A percentile compares a stretch with the other conserved stretches of the same genome.
Evolutionary conservation across 2,329 filamentous ascomycete genomes (phyloP).

Genomic region (Exophiala bonariae): DNA sequence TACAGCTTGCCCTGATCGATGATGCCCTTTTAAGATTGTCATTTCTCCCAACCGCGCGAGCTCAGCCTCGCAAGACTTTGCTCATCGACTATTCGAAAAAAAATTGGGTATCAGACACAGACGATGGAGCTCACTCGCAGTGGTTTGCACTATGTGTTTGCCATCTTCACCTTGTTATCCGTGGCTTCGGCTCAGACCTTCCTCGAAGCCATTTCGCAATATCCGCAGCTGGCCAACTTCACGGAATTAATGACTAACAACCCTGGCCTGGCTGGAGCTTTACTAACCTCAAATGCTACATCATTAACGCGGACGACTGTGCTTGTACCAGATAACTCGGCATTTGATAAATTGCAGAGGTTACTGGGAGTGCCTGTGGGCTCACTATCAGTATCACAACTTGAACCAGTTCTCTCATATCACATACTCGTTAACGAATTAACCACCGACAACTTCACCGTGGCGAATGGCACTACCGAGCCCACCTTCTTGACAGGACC

Average conservation of each 20-base stretch:
- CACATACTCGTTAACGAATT: conserved; percentile 7
- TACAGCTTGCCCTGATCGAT: no score
- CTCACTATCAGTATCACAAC: conserved; percentile 2
- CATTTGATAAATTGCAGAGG: conserved; percentile 6
- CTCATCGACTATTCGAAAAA: not conserved
- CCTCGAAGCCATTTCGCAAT: conserved; percentile 10
- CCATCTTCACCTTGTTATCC: not conserved
- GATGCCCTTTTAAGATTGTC: not conserved
- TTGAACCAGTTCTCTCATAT: conserved; percentile 10
- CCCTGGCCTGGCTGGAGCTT: conserved; percentile 1
- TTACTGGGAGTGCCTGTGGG: conserved; percentile 2
- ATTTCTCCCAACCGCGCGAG: not conserved
- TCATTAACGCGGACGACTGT: conserved; percentile 9
- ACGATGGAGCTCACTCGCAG: not conserved
- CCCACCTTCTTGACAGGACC: conserved; percentile 8
- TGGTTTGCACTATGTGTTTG: not conserved
- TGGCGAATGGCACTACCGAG: conserved; percentile 2
- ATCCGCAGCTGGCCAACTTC: conserved; percentile 9
- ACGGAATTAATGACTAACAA: conserved; percentile 9
- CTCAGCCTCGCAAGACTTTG: not conserved
- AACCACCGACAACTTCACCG: conserved; percentile 5
- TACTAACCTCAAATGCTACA: conserved; percentile 8
- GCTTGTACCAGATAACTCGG: conserved; percentile 13
- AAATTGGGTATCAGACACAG: not conserved
- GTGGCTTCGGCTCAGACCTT: conserved; percentile 3